Evolutionary conservation across 768 basidiomycete genomes (phyloP), one percentile per base, ranked within the genome.

Genomic region (Pisolithus albus): DNA sequence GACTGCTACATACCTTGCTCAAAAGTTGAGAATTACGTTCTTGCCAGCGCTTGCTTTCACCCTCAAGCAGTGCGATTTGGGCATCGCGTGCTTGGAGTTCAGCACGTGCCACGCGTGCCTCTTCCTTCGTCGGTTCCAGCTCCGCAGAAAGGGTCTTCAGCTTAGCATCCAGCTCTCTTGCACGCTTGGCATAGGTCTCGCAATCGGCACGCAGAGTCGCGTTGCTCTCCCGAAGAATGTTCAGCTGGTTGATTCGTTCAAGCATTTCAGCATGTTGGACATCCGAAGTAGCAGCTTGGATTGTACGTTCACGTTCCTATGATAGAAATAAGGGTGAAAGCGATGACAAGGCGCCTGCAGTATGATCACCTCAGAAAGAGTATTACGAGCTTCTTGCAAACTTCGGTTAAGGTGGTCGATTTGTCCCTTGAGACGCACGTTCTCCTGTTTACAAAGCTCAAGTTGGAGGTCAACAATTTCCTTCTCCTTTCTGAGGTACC

Each of bases 401-500:
- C 70, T 80, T 55, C 83, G 82, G 15, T 76, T 75, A 39, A 91
- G 64, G 59, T 87, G 83, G 6, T 92, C 89, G 24, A 88, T 77
- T 61, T 92, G 86, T 18, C 78, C 69, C 64, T 86, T 88, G 47
- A 90, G 65, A 5, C 90, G 79, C 8, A 79, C 69, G 57, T 78
- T 88, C 70, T 93, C 90, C 59, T 83, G 80, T 62, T 79, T 81
- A 73, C 83, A 78, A 45, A 93, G 79, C 59, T 92, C 88, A 23
- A 91, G 75, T 56, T 92, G 89, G 30, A 92, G 77, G 58, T 94
- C 91, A 42, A 89, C 85, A 48, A 94, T 91, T 64, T 93, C 90
- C 69, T 94, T 92, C 74, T 93, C 92, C 61, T 86, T 90, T 39
- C 92, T 79, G 32, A 94, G 72, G 66, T 88, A 93, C 2, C 83